Evolutionary conservation across 371 early-diverging fungal genomes (phyloP).

Genomic region (Circinella umbellata): DNA sequence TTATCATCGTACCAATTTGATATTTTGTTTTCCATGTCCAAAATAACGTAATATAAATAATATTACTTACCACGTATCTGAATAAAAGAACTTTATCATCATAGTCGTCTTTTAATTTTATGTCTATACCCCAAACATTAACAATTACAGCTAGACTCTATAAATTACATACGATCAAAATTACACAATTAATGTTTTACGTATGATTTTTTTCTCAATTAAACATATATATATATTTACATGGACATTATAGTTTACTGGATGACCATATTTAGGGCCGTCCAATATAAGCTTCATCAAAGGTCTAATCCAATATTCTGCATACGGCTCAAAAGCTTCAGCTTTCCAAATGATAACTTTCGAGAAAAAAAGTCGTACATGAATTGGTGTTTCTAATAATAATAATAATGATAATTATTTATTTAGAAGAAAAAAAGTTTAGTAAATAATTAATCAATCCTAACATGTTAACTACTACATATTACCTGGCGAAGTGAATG

Average conservation of each 20-base stretch:
- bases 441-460: not conserved
- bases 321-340: conserved; percentile 63
- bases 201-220: no score
- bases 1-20: no score
- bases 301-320: conserved; percentile 62
- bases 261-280: conserved; percentile 60
- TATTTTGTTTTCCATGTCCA: no score
- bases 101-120: conserved; percentile 27
- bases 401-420: not conserved
- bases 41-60: not conserved
- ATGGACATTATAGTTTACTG: conserved; percentile 74
- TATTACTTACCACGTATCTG: conserved; percentile 42
- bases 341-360: conserved; percentile 66
- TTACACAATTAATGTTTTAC: no score
- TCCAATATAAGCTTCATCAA: conserved; percentile 59
- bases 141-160: conserved; percentile 64
- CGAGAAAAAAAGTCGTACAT: conserved; percentile 61
- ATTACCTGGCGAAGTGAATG: conserved; percentile 39
- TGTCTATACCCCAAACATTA: conserved; percentile 59
- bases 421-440: not conserved
- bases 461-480: not conserved
- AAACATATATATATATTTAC: conserved; percentile 22
- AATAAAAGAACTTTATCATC: conserved; percentile 46
- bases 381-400: conserved; percentile 46
- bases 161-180: not conserved